phyloP scores from a whole-genome alignment of 768 basidiomycete genomes.

The Termitomyces sp. region DNA sequence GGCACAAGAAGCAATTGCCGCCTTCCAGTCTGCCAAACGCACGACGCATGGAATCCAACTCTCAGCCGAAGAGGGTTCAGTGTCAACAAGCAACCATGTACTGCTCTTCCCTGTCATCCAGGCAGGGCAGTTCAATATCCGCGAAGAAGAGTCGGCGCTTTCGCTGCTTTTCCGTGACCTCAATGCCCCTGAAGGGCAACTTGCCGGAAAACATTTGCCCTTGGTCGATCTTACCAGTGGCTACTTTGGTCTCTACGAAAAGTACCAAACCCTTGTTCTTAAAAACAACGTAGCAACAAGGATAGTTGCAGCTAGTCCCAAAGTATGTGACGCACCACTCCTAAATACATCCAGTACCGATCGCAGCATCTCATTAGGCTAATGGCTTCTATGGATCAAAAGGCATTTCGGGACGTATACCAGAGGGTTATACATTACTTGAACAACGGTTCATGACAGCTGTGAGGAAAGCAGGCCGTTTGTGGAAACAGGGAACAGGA shows the following conservation, averaged over 20 bases:
- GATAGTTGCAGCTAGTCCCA: constrained; percentile 83
- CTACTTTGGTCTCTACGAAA: constrained; percentile 84
- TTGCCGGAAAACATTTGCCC: constrained; percentile 23
- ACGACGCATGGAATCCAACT: constrained; percentile 1
- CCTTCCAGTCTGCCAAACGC: constrained; percentile 49
- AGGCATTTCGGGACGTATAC: constrained; percentile 89
- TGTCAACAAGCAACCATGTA: constrained; percentile 28
- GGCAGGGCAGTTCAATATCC: constrained; percentile 80
- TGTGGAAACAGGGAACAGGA: constrained; percentile 36
- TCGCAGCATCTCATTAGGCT: constrained; percentile 45
- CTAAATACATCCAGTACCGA: background rate
- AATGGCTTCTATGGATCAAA: constrained; percentile 92
- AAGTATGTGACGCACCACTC: constrained; percentile 41
- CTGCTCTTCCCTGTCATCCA: constrained; percentile 81
- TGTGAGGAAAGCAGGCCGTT: constrained; percentile 41
- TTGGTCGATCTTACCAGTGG: constrained; percentile 85
- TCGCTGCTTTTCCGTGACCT: constrained; percentile 41
- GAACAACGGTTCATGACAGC: constrained; percentile 81
- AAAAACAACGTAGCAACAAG: constrained; percentile 51
- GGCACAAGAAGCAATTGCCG: constrained; percentile 48
- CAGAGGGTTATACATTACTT: constrained; percentile 88
- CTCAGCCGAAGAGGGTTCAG: background rate
- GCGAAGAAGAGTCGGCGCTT: constrained; percentile 75
- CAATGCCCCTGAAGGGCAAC: background rate
- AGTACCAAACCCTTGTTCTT: constrained; percentile 73